Conservation (phyloP, 2,329 filamentous ascomycete genomes). For the Sclerotiophoma versabilis region DNA sequence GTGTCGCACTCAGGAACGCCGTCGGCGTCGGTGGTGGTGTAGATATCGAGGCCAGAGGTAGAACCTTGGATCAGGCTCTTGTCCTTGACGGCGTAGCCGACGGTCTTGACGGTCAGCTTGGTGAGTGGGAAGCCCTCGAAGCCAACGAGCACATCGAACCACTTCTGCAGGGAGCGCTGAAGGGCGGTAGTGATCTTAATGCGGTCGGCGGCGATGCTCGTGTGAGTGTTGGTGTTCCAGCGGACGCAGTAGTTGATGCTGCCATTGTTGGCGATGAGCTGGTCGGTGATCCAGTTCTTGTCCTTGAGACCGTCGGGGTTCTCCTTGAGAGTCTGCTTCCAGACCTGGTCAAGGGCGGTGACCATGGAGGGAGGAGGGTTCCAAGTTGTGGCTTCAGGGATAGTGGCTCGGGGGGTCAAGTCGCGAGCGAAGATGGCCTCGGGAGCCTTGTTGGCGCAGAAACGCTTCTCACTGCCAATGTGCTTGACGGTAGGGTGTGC, state of each 20-base stretch:
- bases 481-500: slow-evolving; percentile 36
- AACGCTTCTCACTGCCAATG: slow-evolving; percentile 27
- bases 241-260: slow-evolving; percentile 54
- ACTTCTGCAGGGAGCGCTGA: slow-evolving; percentile 49
- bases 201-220: slow-evolving; percentile 51
- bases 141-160: slow-evolving; percentile 55
- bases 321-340: slow-evolving; percentile 33
- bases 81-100: slow-evolving; percentile 55
- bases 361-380: slow-evolving; percentile 33
- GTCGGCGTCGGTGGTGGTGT: slow-evolving; percentile 51
- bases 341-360: slow-evolving; percentile 34
- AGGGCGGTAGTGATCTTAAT: slow-evolving; percentile 47
- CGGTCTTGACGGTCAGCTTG: slow-evolving; percentile 51
- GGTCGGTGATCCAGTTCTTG: slow-evolving; percentile 43
- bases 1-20: slow-evolving; percentile 54
- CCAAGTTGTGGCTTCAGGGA: slow-evolving; percentile 32
- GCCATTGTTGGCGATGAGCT: slow-evolving; percentile 40
- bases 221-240: slow-evolving; percentile 51
- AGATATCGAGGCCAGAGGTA: slow-evolving; percentile 48
- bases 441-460: slow-evolving; percentile 26
- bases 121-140: slow-evolving; percentile 56
- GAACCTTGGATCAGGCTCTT: slow-evolving; percentile 48
- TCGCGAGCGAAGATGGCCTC: slow-evolving; percentile 22
- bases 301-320: slow-evolving; percentile 33
- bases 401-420: slow-evolving; percentile 22